Percentiles rank a stretch among this genome's conserved stretches.
These are phyloP conservation scores for Asterella californica DNA, from an alignment of 225 moss, liverwort and hornwort species.

Conservation along the genomic window DNA sequence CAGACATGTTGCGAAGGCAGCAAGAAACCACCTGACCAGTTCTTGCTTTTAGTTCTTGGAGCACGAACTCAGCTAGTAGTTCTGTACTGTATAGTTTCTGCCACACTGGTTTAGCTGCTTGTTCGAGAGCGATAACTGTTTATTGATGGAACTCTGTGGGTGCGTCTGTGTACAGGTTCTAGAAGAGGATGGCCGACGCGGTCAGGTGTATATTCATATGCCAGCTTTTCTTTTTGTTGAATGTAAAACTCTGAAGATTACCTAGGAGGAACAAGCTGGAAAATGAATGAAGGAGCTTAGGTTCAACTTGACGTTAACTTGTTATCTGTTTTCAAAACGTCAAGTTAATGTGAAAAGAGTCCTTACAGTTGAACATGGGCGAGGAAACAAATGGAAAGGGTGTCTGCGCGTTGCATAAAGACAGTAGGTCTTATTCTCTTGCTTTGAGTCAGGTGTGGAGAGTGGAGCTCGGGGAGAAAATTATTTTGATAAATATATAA, in stretches of 20 bases:
- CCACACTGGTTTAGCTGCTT: too few species aligned
- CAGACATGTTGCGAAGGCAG: too few species aligned
- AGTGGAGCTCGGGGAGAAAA: constrained; percentile 40
- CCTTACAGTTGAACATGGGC: background rate
- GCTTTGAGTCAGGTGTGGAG: constrained; percentile 53
- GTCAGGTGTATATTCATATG: constrained; percentile 47
- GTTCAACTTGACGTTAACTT: too few species aligned
- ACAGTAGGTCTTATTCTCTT: background rate
- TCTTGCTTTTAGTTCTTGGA: too few species aligned
- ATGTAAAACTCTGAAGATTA: background rate
- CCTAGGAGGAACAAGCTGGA: background rate
- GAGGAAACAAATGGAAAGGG: background rate
- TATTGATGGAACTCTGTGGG: background rate
- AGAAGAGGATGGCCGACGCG: too few species aligned
- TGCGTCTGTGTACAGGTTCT: constrained; percentile 26
- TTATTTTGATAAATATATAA: too few species aligned
- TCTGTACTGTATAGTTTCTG: constrained; percentile 22
- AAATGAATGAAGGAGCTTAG: background rate
- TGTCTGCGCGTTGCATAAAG: background rate
- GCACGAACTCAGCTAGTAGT: background rate
- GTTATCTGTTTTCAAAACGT: background rate
- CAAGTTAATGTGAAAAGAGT: background rate
- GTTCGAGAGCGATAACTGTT: background rate
- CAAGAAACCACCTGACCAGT: too few species aligned
- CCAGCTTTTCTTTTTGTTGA: background rate